phyloP scores from a whole-genome alignment of 495 filamentous ascomycete genomes.

The Bombardia bombarda region DNA sequence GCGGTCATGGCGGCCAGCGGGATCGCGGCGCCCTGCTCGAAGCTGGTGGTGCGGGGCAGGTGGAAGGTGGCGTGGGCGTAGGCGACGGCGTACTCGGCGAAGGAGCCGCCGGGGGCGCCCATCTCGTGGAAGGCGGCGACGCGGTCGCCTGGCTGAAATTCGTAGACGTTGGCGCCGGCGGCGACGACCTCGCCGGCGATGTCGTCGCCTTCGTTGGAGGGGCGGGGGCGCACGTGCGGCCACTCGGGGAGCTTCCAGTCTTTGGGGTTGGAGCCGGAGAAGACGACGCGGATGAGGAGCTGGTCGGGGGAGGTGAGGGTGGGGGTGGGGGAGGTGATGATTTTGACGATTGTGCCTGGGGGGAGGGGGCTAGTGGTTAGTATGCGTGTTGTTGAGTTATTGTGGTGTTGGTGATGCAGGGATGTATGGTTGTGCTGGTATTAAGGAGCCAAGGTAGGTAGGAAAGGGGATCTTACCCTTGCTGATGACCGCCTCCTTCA shows the following conservation, averaged over 20 bases:
- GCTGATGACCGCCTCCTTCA: constrained; percentile 61
- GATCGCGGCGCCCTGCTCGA: constrained; percentile 67
- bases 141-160: constrained; percentile 59
- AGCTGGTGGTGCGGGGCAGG: constrained; percentile 53
- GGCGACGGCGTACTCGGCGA: constrained; percentile 63
- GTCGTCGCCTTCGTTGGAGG: constrained; percentile 59
- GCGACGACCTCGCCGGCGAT: constrained; percentile 60
- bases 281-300: constrained; percentile 62
- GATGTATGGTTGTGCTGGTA: background rate
- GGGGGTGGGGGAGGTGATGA: constrained; percentile 59
- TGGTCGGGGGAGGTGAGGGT: constrained; percentile 46
- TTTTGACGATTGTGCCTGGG: constrained; percentile 43
- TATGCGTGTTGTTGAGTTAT: background rate
- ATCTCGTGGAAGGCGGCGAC: constrained; percentile 64
- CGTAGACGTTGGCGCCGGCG: constrained; percentile 52
- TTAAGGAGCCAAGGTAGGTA: too few relatives aligned
- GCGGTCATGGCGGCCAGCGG: constrained; percentile 71
- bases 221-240: background rate
- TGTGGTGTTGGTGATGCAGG: background rate
- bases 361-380: background rate
- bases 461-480: constrained; percentile 18
- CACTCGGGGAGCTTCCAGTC: constrained; percentile 59
- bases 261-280: constrained; percentile 68
- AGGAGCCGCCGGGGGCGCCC: constrained; percentile 46
- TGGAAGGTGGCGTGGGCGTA: constrained; percentile 62